Evolutionary conservation across 2,329 filamentous ascomycete genomes (phyloP).

Genomic region (Penicillium italicum): DNA sequence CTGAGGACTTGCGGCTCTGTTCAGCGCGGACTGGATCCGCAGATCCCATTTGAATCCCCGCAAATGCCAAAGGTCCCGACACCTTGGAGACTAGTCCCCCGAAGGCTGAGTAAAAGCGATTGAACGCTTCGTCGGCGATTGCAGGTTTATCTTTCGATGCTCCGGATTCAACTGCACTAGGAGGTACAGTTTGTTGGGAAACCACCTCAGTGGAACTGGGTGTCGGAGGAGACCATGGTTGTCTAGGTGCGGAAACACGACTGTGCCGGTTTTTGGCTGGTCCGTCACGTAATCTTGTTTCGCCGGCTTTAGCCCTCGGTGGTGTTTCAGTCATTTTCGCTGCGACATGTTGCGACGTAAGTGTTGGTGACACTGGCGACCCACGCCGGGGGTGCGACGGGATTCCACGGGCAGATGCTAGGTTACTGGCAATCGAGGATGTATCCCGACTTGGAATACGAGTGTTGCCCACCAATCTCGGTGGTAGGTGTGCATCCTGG

Average conservation of each 20-base stretch:
- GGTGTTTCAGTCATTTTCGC: slow-evolving; percentile 63
- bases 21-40: slow-evolving; percentile 37
- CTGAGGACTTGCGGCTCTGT: slow-evolving; percentile 31
- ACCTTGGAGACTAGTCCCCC: slow-evolving; percentile 83
- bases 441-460: slow-evolving; percentile 62
- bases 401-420: slow-evolving; percentile 82
- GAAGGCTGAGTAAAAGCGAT: slow-evolving; percentile 88
- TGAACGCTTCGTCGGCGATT: slow-evolving; percentile 70
- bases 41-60: slow-evolving; percentile 73
- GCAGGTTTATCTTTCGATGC: slow-evolving; percentile 19
- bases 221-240: slow-evolving; percentile 35
- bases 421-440: slow-evolving; percentile 82
- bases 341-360: slow-evolving; percentile 70
- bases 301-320: slow-evolving; percentile 37
- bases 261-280: slow-evolving; percentile 27
- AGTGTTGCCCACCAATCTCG: slow-evolving; percentile 37
- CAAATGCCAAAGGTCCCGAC: slow-evolving; percentile 87
- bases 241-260: slow-evolving; percentile 27
- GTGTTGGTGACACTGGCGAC: slow-evolving; percentile 66
- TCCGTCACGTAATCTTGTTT: slow-evolving; percentile 26
- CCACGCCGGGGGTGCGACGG: slow-evolving; percentile 53
- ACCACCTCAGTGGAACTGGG: slow-evolving; percentile 35
- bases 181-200: slow-evolving; percentile 32
- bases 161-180: slow-evolving; percentile 28
- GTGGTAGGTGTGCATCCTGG: slow-evolving; percentile 38